A percentile compares a stretch with the other conserved stretches of the same genome.
Conservation (phyloP, 208 protist species). For the Tritrichomonas foetus region DNA sequence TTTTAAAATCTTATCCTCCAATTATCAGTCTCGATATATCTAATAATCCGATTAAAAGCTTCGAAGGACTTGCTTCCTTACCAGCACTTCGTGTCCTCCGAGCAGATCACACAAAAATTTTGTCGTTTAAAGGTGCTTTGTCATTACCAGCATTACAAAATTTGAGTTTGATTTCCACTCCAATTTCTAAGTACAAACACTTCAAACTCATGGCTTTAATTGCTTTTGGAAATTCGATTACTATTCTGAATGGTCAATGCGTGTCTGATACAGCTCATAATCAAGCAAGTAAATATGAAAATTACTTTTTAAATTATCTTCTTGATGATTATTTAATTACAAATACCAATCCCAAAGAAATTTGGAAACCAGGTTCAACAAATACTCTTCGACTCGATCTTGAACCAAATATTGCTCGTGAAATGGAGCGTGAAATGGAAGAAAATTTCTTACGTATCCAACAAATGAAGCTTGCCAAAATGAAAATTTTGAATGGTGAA, state of each 20-base stretch:
- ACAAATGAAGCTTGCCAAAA: neutral
- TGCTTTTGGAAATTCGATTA: neutral
- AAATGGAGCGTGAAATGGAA: neutral
- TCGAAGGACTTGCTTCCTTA: neutral
- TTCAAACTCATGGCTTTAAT: neutral
- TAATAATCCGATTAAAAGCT: neutral
- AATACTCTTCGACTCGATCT: neutral
- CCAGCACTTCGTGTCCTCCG: neutral
- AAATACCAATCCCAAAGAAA: neutral
- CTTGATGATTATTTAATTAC: neutral
- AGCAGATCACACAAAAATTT: neutral
- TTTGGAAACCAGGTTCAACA: neutral
- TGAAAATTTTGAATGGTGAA: too few relatives aligned
- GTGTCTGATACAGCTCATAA: neutral
- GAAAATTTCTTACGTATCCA: neutral
- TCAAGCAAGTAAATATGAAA: neutral
- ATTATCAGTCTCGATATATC: neutral
- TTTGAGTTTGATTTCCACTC: neutral
- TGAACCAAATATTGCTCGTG: neutral
- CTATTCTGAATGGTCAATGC: neutral
- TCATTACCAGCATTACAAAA: neutral
- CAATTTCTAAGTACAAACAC: conserved; percentile 13
- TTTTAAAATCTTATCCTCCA: neutral
- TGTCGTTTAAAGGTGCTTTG: neutral
- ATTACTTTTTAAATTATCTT: neutral